Percentiles rank a stretch among this genome's conserved stretches.
Conservation (phyloP, 768 basidiomycete genomes). For the Agrocybe praecox region DNA sequence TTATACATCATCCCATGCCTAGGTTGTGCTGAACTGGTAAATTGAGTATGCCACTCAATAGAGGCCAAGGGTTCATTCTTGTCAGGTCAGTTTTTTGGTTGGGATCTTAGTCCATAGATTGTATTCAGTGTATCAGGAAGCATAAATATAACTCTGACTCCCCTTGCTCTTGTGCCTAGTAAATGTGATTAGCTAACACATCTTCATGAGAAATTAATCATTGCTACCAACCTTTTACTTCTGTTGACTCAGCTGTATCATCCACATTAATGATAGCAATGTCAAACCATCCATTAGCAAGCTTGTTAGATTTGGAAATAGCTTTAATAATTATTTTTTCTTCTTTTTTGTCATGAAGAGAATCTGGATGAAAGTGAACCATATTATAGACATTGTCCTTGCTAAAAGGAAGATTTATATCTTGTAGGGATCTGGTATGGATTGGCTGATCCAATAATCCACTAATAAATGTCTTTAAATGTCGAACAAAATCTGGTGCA, state of each 20-base stretch:
- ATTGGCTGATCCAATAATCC: slow-evolving; percentile 13
- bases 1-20: slow-evolving; percentile 15
- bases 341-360: slow-evolving; percentile 12
- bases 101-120: background rate
- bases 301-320: slow-evolving; percentile 8
- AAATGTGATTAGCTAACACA: background rate
- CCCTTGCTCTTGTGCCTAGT: slow-evolving; percentile 18
- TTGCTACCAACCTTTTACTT: slow-evolving; percentile 1
- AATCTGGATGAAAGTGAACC: slow-evolving; percentile 21
- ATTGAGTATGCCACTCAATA: slow-evolving; percentile 16
- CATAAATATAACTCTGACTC: slow-evolving; percentile 22
- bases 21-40: background rate
- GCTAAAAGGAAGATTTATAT: slow-evolving; percentile 16
- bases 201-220: background rate
- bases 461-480: slow-evolving; percentile 26
- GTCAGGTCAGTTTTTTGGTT: slow-evolving; percentile 16
- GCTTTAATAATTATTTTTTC: slow-evolving; percentile 21
- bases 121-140: slow-evolving; percentile 14
- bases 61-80: slow-evolving; percentile 16
- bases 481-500: slow-evolving; percentile 23
- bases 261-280: slow-evolving; percentile 20
- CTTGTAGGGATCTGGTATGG: background rate
- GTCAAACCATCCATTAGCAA: slow-evolving; percentile 24
- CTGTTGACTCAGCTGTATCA: slow-evolving; percentile 22
- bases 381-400: slow-evolving; percentile 22